A percentile compares a stretch with the other conserved stretches of the same genome.
These are phyloP conservation scores for Nicotiana sylvestris DNA, from an alignment of 257 asterid species.

Conservation along the genomic window DNA sequence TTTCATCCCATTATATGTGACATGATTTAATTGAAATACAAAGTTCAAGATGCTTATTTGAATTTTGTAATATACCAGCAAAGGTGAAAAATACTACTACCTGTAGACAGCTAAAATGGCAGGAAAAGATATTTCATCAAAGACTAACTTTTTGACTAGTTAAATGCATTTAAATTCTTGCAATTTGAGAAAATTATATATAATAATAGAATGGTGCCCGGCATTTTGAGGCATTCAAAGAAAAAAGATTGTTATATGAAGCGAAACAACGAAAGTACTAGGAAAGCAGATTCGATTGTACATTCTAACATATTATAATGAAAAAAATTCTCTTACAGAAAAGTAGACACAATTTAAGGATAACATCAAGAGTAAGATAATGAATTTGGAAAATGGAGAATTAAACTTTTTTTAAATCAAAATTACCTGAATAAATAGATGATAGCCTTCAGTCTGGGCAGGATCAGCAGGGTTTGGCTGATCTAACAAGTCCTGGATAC, in stretches of 20 bases:
- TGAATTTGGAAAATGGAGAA: background rate
- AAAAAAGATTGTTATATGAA: background rate
- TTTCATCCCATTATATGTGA: background rate
- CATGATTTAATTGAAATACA: background rate
- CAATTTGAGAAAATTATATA: background rate
- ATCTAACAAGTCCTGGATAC: slow-evolving; percentile 31
- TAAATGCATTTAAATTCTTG: background rate
- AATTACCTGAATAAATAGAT: slow-evolving; percentile 32
- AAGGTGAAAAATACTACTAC: background rate
- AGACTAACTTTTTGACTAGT: background rate
- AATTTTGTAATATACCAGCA: background rate
- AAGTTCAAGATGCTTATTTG: background rate
- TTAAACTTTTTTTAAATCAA: background rate
- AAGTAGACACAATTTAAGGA: background rate
- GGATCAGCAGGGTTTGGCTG: slow-evolving; percentile 34
- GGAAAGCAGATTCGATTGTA: background rate
- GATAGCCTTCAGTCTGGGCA: slow-evolving; percentile 40
- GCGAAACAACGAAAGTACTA: background rate
- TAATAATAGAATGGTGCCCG: background rate
- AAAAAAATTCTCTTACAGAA: background rate
- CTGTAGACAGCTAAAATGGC: background rate
- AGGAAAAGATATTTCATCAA: background rate
- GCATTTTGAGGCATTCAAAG: background rate
- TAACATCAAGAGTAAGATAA: background rate
- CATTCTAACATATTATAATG: background rate